Percentiles rank a stretch among this genome's conserved stretches.
Conservation (phyloP, 2,329 filamentous ascomycete species). For the Exophiala spinifera region DNA sequence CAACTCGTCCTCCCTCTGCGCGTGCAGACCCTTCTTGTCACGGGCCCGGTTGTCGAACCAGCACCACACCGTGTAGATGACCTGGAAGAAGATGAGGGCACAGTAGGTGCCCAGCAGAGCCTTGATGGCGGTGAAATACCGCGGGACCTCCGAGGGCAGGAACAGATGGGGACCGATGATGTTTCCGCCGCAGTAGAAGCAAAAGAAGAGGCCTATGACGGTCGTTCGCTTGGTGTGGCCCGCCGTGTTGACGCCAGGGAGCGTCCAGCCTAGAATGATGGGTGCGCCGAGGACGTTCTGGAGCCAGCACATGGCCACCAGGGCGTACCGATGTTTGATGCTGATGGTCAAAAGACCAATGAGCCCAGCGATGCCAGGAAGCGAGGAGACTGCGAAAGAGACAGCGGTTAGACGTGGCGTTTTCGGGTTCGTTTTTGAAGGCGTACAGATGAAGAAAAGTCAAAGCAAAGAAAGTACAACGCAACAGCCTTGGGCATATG, state of each 20-base stretch:
- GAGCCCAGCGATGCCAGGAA: slow-evolving; percentile 42
- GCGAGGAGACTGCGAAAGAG: slow-evolving; percentile 28
- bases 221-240: slow-evolving; percentile 53
- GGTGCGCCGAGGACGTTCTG: slow-evolving; percentile 51
- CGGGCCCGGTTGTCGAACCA: slow-evolving; percentile 19
- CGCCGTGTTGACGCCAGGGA: slow-evolving; percentile 47
- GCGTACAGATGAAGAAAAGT: too few relatives aligned
- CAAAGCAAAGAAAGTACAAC: slow-evolving; percentile 26
- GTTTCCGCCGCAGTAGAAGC: slow-evolving; percentile 49
- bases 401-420: too few relatives aligned
- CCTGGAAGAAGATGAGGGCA: slow-evolving; percentile 39
- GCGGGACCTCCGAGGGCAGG: slow-evolving; percentile 43
- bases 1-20: slow-evolving; percentile 18
- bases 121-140: slow-evolving; percentile 46
- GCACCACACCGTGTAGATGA: slow-evolving; percentile 26
- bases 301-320: slow-evolving; percentile 55
- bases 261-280: slow-evolving; percentile 52
- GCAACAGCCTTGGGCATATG: too few relatives aligned
- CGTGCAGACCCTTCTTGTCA: slow-evolving; percentile 9
- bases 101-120: slow-evolving; percentile 45
- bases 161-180: slow-evolving; percentile 50
- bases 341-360: slow-evolving; percentile 50
- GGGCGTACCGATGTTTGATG: slow-evolving; percentile 45
- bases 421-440: too few relatives aligned
- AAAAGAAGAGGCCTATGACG: slow-evolving; percentile 51